A percentile compares a stretch with the other conserved stretches of the same genome.
Evolutionary conservation across 257 asterid species (phyloP).

Genomic region (Nicotiana tabacum): DNA sequence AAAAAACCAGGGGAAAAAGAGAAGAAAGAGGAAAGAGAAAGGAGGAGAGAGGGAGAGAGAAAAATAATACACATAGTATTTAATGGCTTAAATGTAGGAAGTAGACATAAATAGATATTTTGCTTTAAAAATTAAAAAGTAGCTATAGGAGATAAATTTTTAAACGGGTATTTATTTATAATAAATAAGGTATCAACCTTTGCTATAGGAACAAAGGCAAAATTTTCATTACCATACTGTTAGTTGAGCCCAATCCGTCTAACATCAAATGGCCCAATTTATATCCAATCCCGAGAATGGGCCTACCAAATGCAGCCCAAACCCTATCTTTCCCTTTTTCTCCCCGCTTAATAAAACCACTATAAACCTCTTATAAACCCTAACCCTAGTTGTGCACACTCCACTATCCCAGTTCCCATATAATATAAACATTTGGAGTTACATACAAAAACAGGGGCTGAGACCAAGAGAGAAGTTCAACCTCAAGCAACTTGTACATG

Average conservation of each 20-base stretch:
- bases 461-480: not conserved
- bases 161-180: too few species aligned
- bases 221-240: not conserved
- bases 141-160: too few species aligned
- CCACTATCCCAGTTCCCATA: not conserved
- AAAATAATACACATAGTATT: too few species aligned
- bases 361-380: conserved; percentile 12
- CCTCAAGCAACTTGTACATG: conserved; percentile 24
- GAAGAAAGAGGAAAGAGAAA: too few species aligned
- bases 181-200: too few species aligned
- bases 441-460: not conserved
- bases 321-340: not conserved
- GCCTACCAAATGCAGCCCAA: not conserved
- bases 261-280: not conserved
- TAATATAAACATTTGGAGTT: not conserved
- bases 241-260: not conserved
- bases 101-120: too few species aligned
- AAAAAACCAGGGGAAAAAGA: too few species aligned
- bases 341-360: not conserved
- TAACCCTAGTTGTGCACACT: not conserved
- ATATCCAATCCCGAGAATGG: not conserved
- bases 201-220: too few species aligned
- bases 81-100: too few species aligned
- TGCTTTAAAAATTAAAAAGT: too few species aligned
- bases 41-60: too few species aligned